Evolutionary conservation across 352 stramenopile genomes (phyloP).

Genomic region (Pythium folliculosum): DNA sequence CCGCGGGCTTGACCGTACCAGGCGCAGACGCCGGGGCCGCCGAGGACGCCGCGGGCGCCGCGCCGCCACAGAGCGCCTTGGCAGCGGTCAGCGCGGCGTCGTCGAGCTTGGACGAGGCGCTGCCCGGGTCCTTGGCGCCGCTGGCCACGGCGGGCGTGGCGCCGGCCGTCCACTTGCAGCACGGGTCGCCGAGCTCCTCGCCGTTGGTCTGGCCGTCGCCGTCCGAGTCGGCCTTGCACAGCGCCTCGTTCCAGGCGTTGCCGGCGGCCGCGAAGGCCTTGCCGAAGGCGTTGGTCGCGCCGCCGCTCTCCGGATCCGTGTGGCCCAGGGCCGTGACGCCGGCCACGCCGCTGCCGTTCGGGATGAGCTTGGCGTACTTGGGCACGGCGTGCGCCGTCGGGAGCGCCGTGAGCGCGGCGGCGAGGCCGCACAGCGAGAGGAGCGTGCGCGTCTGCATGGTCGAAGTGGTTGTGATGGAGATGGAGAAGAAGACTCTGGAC

Average conservation of each 20-base stretch:
- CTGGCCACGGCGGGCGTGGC: constrained; percentile 26
- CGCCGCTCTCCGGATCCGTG: constrained; percentile 36
- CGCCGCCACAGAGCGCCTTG: constrained; percentile 17
- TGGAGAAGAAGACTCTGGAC: background rate
- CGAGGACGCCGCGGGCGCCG: constrained; percentile 2
- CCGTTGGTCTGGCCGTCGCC: constrained; percentile 85
- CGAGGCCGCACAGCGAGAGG: constrained; percentile 18
- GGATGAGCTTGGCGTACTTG: constrained; percentile 30
- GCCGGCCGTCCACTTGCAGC: constrained; percentile 60
- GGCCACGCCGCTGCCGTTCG: constrained; percentile 25
- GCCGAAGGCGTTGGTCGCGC: constrained; percentile 65
- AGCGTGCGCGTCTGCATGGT: constrained; percentile 15
- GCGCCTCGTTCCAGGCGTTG: constrained; percentile 42
- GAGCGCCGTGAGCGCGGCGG: constrained; percentile 11
- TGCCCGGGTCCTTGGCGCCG: constrained; percentile 26
- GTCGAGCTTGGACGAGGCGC: constrained; percentile 25
- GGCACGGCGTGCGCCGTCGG: constrained; percentile 4
- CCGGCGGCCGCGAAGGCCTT: constrained; percentile 55
- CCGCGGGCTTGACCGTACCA: constrained; percentile 24
- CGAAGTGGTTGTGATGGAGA: background rate
- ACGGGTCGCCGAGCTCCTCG: constrained; percentile 84
- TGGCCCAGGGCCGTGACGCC: constrained; percentile 54
- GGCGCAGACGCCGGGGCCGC: background rate
- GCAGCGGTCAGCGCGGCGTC: constrained; percentile 17
- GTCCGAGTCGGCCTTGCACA: constrained; percentile 76